A percentile compares a stretch with the other conserved stretches of the same genome.
phyloP scores from a whole-genome alignment of 371 early-diverging fungal genomes.

The Rhizopus stolonifer region DNA sequence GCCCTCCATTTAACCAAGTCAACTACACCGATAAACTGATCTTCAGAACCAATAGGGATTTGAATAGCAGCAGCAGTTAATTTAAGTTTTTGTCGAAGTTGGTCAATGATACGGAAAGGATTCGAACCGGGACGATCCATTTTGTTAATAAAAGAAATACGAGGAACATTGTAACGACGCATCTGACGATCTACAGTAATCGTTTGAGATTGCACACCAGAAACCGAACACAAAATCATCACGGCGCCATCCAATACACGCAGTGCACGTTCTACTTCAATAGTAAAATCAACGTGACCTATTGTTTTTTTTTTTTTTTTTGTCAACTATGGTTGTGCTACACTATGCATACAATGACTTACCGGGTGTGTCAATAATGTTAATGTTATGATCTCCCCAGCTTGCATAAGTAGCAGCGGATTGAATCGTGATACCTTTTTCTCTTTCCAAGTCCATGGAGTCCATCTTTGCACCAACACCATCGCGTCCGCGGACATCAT shows the following conservation, averaged over 20 bases:
- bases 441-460: slow-evolving; percentile 97
- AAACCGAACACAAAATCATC: slow-evolving; percentile 81
- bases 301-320: too few relatives aligned
- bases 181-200: slow-evolving; percentile 96
- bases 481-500: slow-evolving; percentile 97
- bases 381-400: slow-evolving; percentile 82
- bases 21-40: slow-evolving; percentile 87
- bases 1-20: slow-evolving; percentile 89
- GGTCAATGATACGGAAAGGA: slow-evolving; percentile 89
- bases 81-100: slow-evolving; percentile 86
- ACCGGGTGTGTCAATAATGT: slow-evolving; percentile 93
- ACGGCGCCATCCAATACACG: slow-evolving; percentile 92
- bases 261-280: slow-evolving; percentile 90
- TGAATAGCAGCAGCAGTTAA: slow-evolving; percentile 91
- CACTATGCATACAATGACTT: too few relatives aligned
- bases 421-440: slow-evolving; percentile 94
- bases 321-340: too few relatives aligned
- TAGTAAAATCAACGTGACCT: slow-evolving; percentile 94
- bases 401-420: slow-evolving; percentile 85
- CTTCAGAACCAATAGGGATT: slow-evolving; percentile 94
- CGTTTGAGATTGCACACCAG: slow-evolving; percentile 92
- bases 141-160: slow-evolving; percentile 89
- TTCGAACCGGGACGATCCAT: slow-evolving; percentile 95
- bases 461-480: slow-evolving; percentile 99
- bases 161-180: slow-evolving; percentile 87